Percentiles rank a stretch among this genome's conserved stretches.
Conservation (phyloP, 1,284 basidiomycete species). For the Puccinia hordei region DNA sequence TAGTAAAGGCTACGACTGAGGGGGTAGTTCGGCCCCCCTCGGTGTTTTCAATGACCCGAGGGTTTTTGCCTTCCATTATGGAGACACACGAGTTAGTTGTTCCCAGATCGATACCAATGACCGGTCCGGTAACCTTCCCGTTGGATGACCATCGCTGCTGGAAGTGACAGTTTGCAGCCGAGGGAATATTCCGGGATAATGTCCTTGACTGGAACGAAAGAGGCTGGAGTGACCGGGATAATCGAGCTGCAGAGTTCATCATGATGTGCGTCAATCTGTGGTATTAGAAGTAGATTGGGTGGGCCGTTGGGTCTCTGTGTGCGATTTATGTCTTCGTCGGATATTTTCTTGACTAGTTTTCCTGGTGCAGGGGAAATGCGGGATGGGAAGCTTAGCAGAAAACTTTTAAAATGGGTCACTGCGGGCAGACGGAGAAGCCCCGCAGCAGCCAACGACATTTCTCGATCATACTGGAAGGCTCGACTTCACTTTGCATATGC, state of each 20-base stretch:
- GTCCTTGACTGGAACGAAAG: slow-evolving; percentile 7
- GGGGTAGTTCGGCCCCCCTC: slow-evolving; percentile 98
- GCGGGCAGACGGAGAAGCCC: not conserved
- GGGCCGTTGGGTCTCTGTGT: too few species aligned
- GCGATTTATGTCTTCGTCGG: too few species aligned
- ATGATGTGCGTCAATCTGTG: not conserved
- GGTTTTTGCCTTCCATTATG: slow-evolving; percentile 90
- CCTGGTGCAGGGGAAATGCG: too few species aligned
- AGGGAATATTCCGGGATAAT: slow-evolving; percentile 18
- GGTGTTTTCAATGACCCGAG: slow-evolving; percentile 94
- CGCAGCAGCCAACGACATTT: slow-evolving; percentile 2
- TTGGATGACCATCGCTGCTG: slow-evolving; percentile 42
- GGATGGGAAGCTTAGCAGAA: not conserved
- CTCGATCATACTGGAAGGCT: slow-evolving; percentile 41
- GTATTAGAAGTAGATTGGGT: not conserved
- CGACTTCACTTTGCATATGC: not conserved
- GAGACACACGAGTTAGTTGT: slow-evolving; percentile 84
- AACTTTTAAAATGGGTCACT: not conserved
- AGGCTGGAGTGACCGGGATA: slow-evolving; percentile 42
- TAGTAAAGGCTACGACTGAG: slow-evolving; percentile 97
- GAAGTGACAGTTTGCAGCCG: slow-evolving; percentile 7
- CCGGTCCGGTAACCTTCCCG: slow-evolving; percentile 62
- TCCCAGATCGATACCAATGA: slow-evolving; percentile 64
- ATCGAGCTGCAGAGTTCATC: slow-evolving; percentile 39
- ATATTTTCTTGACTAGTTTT: too few species aligned